Base-by-base conservation (phyloP, 192 early-diverging fungal species). In the Backusella macrospora region DNA sequence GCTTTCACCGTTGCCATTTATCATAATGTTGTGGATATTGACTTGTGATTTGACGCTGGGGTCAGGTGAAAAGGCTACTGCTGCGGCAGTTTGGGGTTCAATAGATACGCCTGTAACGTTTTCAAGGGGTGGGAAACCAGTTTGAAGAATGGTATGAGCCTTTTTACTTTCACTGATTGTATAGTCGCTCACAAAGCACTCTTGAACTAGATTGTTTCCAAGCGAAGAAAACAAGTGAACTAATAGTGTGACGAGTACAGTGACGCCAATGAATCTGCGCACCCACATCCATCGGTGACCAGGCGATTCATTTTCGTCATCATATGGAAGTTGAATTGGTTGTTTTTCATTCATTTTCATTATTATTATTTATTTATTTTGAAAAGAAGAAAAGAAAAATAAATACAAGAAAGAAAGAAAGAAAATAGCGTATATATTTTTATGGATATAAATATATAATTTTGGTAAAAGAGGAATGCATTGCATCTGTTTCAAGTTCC, bases 81-180 rank as follows among this genome's bases (percentile, higher is more conserved):
- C 72, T 48, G 72, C 72, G 44, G 72, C 40, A 45, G 63, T 48
- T 8, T 42, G 37, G 18, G 62, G 23, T 4, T 37, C 21, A 9
- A 73, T 65, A 16, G 59, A 37, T 65, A 46, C 26, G 45, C 62
- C 72, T 37, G 72, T 43, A 42, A 73, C 34, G 12, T 73, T 73
- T 38, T 73, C 72, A 34, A 44, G 43, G 38, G 72, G 63, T 65
- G 72, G 72, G 63, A 73, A 73, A 43, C 72, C 72, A 7, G 72
- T 73, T 18, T 73, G 72, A 10, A 73, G 62, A 18, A 73, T 62
- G 10, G 44, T 48, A 12, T 44, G 44, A 18, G 72, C 29, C 43
- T 63, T 45, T 44, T 64, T 46, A 23, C 5, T 59, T 26, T 59
- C 21, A 23, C 23, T 59, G 52, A 59, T 23, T 8, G 52, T 26